Conservation (phyloP, 805 yeast species). For the Teunomyces funiuensis region DNA sequence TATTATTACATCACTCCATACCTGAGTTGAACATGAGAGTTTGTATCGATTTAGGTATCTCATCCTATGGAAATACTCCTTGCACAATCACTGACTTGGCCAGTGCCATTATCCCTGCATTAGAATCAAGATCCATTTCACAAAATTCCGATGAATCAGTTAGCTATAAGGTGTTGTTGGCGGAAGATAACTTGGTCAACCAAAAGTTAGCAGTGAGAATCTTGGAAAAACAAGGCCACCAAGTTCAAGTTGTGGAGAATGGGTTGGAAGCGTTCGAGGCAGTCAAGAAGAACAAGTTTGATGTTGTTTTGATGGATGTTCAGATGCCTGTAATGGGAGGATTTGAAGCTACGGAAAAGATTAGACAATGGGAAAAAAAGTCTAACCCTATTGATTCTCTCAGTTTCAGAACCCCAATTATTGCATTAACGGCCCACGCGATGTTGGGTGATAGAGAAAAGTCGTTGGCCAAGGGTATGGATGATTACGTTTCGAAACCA, state of each 20-base stretch:
- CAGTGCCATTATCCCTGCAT: slow-evolving; percentile 78
- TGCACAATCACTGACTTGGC: slow-evolving; percentile 81
- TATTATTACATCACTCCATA: slow-evolving; percentile 69
- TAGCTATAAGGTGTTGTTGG: slow-evolving; percentile 71
- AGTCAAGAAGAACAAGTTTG: slow-evolving; percentile 63
- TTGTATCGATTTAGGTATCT: slow-evolving; percentile 82
- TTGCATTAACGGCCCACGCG: slow-evolving; percentile 90
- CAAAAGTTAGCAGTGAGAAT: slow-evolving; percentile 86
- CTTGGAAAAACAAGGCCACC: slow-evolving; percentile 81
- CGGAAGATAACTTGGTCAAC: slow-evolving; percentile 85
- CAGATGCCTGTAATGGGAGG: slow-evolving; percentile 98
- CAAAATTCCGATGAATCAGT: slow-evolving; percentile 76
- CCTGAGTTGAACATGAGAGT: slow-evolving; percentile 78
- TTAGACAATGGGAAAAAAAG: slow-evolving; percentile 85
- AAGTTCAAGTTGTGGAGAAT: slow-evolving; percentile 81
- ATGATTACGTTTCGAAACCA: slow-evolving; percentile 86
- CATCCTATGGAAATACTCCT: slow-evolving; percentile 87
- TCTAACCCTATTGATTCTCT: slow-evolving; percentile 68
- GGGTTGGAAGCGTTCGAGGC: slow-evolving; percentile 83
- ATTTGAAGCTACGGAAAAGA: slow-evolving; percentile 84
- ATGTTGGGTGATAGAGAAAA: slow-evolving; percentile 91
- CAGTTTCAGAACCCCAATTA: slow-evolving; percentile 78
- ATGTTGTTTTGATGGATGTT: slow-evolving; percentile 87
- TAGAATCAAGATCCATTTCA: slow-evolving; percentile 79
- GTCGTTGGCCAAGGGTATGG: slow-evolving; percentile 88